A percentile compares a stretch with the other conserved stretches of the same genome.
These are phyloP conservation scores for Phylloporus rhodoxanthus DNA, from an alignment of 768 basidiomycete species.

Conservation along the genomic window DNA sequence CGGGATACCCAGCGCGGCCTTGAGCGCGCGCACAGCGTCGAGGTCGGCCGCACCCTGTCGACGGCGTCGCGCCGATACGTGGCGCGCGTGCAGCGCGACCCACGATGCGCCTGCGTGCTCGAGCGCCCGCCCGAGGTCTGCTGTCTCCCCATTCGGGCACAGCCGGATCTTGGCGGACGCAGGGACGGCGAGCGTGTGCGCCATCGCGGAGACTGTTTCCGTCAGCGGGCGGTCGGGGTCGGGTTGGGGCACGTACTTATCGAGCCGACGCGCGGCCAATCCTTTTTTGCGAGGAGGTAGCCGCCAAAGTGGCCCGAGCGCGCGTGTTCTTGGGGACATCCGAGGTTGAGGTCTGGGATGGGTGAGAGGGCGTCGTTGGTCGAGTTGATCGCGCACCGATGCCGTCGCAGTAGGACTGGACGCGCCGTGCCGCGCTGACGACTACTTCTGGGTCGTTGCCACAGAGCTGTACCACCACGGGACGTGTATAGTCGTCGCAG, in stretches of 20 bases:
- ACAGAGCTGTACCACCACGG: slow-evolving; percentile 68
- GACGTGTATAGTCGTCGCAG: slow-evolving; percentile 28
- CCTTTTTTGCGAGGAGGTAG: slow-evolving; percentile 66
- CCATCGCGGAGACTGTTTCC: slow-evolving; percentile 55
- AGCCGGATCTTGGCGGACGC: slow-evolving; percentile 59
- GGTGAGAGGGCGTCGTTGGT: not conserved
- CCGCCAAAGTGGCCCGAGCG: slow-evolving; percentile 64
- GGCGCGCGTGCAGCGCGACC: slow-evolving; percentile 70
- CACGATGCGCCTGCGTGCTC: slow-evolving; percentile 65
- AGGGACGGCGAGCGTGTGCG: slow-evolving; percentile 56
- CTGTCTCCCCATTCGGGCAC: slow-evolving; percentile 49
- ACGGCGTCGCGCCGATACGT: slow-evolving; percentile 62
- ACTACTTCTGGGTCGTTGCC: slow-evolving; percentile 63
- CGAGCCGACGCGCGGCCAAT: slow-evolving; percentile 62
- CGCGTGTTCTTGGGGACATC: slow-evolving; percentile 72
- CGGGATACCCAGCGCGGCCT: slow-evolving; percentile 45
- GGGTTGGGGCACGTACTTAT: slow-evolving; percentile 43
- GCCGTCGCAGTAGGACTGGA: slow-evolving; percentile 59
- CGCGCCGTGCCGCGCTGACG: slow-evolving; percentile 52
- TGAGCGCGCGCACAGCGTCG: slow-evolving; percentile 50
- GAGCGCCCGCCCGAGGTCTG: slow-evolving; percentile 50
- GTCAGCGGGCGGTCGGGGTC: not conserved
- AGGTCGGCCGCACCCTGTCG: slow-evolving; percentile 71
- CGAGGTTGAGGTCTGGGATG: slow-evolving; percentile 66
- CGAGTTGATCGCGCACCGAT: slow-evolving; percentile 47